Evolutionary conservation across 192 early-diverging fungal species (phyloP).

Genomic region (Mortierella alpina): DNA sequence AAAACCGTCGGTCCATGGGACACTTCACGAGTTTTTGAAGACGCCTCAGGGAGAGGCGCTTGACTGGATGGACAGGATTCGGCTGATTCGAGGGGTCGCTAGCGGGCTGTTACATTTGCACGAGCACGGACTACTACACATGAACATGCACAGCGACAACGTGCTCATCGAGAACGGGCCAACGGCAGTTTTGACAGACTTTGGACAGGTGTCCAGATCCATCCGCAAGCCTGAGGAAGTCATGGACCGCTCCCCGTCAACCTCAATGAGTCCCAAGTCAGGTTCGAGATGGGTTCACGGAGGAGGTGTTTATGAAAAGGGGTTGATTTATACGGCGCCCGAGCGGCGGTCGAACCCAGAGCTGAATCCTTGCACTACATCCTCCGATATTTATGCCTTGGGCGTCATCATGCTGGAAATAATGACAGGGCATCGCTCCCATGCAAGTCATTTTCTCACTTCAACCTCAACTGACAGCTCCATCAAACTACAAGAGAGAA

Average conservation of each 20-base stretch:
- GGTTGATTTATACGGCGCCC: slow-evolving; percentile 46
- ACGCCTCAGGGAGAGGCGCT: slow-evolving; percentile 43
- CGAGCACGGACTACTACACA: slow-evolving; percentile 47
- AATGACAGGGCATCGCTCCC: slow-evolving; percentile 46
- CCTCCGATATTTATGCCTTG: slow-evolving; percentile 45
- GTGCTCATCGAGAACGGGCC: slow-evolving; percentile 41
- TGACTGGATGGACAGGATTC: slow-evolving; percentile 51
- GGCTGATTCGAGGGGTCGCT: slow-evolving; percentile 51
- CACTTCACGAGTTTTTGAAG: slow-evolving; percentile 46
- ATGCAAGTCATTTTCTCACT: slow-evolving; percentile 37
- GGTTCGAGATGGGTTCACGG: slow-evolving; percentile 37
- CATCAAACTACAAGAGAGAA: slow-evolving; percentile 7
- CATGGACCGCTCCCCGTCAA: background rate
- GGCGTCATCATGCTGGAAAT: slow-evolving; percentile 54
- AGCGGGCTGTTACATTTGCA: slow-evolving; percentile 43
- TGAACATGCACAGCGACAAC: slow-evolving; percentile 54
- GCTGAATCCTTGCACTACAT: slow-evolving; percentile 43
- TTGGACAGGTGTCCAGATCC: slow-evolving; percentile 44
- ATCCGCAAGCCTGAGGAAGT: slow-evolving; percentile 11
- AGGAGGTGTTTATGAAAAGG: slow-evolving; percentile 45
- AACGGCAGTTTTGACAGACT: slow-evolving; percentile 43
- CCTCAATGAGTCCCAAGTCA: slow-evolving; percentile 18
- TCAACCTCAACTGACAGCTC: slow-evolving; percentile 21
- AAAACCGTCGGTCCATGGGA: slow-evolving; percentile 48
- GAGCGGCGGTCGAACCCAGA: slow-evolving; percentile 52